These are phyloP conservation scores for Piper longum DNA, from an alignment of 164 flowering plant genomes.

Conservation along the genomic window DNA sequence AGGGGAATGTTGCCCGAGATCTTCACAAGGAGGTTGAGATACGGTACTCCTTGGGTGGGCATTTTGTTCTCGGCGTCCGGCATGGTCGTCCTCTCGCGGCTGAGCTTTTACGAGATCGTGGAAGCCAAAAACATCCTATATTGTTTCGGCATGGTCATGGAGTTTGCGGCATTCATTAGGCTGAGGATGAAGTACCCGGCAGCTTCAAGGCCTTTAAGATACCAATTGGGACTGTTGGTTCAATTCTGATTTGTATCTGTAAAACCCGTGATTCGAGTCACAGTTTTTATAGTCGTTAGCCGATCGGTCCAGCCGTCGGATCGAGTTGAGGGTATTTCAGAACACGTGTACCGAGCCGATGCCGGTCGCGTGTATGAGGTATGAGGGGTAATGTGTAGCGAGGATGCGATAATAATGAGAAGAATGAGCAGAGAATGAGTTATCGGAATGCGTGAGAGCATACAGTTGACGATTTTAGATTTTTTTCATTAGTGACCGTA, in stretches of 20 bases:
- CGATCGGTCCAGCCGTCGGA: no score
- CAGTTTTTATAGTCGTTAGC: no score
- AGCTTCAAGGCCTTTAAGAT: conserved; percentile 41
- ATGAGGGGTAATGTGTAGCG: no score
- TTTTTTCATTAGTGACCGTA: no score
- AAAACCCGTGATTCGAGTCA: no score
- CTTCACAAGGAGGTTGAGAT: conserved; percentile 31
- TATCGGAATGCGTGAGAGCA: no score
- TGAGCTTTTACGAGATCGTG: conserved; percentile 46
- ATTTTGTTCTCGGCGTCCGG: conserved; percentile 52
- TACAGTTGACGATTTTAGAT: no score
- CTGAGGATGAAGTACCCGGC: conserved; percentile 30
- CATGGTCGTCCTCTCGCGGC: conserved; percentile 33
- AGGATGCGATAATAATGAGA: no score
- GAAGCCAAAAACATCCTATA: conserved; percentile 45
- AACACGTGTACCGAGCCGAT: no score
- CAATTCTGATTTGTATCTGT: conserved; percentile 32
- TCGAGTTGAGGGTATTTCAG: no score
- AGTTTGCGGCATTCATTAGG: conserved; percentile 36
- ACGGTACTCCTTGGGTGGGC: conserved; percentile 41
- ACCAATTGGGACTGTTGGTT: conserved; percentile 33
- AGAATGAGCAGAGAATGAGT: no score
- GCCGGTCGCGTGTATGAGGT: no score
- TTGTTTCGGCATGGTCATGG: conserved; percentile 49
- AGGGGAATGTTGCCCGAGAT: conserved; percentile 45